A percentile compares a stretch with the other conserved stretches of the same genome.
Conservation (phyloP, 768 basidiomycete species). For the Collybiopsis luxurians region DNA sequence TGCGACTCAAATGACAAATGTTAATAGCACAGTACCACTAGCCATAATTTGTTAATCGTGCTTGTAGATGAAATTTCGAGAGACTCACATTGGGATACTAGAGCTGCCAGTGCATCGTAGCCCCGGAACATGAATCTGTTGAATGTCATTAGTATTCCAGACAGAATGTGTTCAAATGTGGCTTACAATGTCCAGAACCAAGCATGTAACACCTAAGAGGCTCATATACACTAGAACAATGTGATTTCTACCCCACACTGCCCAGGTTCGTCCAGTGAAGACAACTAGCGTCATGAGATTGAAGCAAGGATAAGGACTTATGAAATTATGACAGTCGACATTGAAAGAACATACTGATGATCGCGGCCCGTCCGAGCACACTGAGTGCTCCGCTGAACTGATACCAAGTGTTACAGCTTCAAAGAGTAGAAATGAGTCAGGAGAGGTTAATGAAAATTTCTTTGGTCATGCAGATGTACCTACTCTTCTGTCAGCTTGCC, state of each 20-base stretch:
- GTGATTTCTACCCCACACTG: slow-evolving; percentile 17
- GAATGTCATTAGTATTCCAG: too few species aligned
- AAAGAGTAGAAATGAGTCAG: neutral
- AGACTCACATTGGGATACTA: slow-evolving; percentile 15
- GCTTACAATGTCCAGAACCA: slow-evolving; percentile 23
- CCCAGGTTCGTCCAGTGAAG: slow-evolving; percentile 18
- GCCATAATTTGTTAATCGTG: too few species aligned
- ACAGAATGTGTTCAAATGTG: too few species aligned
- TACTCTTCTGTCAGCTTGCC: slow-evolving; percentile 13
- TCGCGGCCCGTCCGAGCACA: slow-evolving; percentile 24
- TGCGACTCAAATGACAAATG: too few species aligned
- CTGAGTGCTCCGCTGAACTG: slow-evolving; percentile 25
- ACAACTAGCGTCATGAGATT: too few species aligned
- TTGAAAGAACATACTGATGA: slow-evolving; percentile 20
- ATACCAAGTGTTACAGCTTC: slow-evolving; percentile 26
- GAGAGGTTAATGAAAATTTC: too few species aligned
- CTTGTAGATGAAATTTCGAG: too few species aligned
- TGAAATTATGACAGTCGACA: neutral
- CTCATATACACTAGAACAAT: slow-evolving; percentile 17
- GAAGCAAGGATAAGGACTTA: neutral
- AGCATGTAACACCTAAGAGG: slow-evolving; percentile 17
- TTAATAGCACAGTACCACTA: too few species aligned
- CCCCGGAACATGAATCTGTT: slow-evolving; percentile 16
- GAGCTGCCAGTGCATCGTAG: slow-evolving; percentile 18
- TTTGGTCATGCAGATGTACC: neutral